A percentile compares a stretch with the other conserved stretches of the same genome.
phyloP scores from a whole-genome alignment of 1,284 basidiomycete species.

The Coniferiporia sulphurascens region DNA sequence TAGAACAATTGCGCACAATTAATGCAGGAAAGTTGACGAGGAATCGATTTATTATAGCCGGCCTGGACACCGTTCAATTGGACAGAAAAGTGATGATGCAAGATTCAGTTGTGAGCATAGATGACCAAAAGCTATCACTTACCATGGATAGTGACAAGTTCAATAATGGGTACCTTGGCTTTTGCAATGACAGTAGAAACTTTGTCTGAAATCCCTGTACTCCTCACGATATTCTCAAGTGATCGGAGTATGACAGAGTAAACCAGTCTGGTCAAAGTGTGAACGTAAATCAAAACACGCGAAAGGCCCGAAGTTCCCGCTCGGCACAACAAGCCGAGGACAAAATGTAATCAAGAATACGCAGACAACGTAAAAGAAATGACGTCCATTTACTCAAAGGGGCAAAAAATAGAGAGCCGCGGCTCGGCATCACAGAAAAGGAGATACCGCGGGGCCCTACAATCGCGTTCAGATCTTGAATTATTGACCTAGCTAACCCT shows the following conservation, averaged over 20 bases:
- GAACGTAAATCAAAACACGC: no score
- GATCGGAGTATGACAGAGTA: conserved; percentile 55
- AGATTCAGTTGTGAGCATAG: neutral
- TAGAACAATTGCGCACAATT: conserved; percentile 79
- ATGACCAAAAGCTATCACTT: conserved; percentile 14
- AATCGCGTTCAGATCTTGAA: no score
- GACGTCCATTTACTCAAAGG: no score
- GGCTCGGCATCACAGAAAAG: no score
- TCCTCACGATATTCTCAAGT: conserved; percentile 59
- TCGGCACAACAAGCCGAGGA: no score
- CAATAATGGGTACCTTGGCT: conserved; percentile 92
- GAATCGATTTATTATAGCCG: conserved; percentile 82
- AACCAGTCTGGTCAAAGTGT: no score
- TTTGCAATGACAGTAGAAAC: conserved; percentile 86
- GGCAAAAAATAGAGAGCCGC: no score
- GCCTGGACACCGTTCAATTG: conserved; percentile 82
- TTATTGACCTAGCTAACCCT: no score
- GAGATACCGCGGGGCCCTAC: no score
- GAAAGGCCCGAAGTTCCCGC: no score
- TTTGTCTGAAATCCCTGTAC: conserved; percentile 54
- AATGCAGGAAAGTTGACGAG: conserved; percentile 68
- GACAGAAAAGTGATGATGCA: conserved; percentile 63
- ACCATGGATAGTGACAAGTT: conserved; percentile 76
- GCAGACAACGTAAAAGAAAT: no score
- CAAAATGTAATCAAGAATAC: no score